Base-by-base conservation (phyloP, 306 rosid genomes). In the Urtica urens region DNA sequence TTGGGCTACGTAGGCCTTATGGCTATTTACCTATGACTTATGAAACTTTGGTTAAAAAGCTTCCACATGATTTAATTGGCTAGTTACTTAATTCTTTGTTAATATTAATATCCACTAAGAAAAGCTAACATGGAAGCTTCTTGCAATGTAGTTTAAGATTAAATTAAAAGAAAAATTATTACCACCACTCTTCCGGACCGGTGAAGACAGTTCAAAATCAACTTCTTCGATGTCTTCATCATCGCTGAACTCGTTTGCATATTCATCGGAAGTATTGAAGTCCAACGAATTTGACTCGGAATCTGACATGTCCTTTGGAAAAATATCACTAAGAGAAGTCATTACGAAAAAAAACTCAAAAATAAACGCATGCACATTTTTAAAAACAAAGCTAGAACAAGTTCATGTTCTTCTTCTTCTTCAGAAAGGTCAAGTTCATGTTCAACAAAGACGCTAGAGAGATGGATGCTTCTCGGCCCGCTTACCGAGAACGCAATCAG, bases 391-490 rank as follows among this genome's bases (percentile, higher is more conserved):
- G 41, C 66, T 81, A 82, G 83, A 72, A 85, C 85, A 95, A 64
- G 71, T 43, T 75, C 83, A 65, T 75, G 72, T 64, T 78, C 86
- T 69, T 77, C 96, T 50, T 69, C 80, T 35, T 59, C 82, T 20
- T 69, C 68, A 44, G 70, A 52, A 0, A 79, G 51, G 39, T 60
- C 81, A 69, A n/a, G n/a, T n/a, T n/a, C n/a, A n/a, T n/a, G n/a
- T n/a, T n/a, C n/a, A n/a, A n/a, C n/a, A n/a, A 85, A 80, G 65
- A 29, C 85, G 50, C 99, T 96, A 51, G 95, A 81, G 45, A 90
- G 80, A 67, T 90, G 93, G 52, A 90, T 53, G 49, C 99, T 85
- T 6, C 63, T 65, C 0, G 79, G 43, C 29, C 99, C 99, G 43
- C 79, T 60, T 31, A 85, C 95, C 0, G 99, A 77, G 73, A 90